These are phyloP conservation scores for Ceratobasidium sp. DNA, from an alignment of 1,284 basidiomycete genomes.

Conservation along the genomic window DNA sequence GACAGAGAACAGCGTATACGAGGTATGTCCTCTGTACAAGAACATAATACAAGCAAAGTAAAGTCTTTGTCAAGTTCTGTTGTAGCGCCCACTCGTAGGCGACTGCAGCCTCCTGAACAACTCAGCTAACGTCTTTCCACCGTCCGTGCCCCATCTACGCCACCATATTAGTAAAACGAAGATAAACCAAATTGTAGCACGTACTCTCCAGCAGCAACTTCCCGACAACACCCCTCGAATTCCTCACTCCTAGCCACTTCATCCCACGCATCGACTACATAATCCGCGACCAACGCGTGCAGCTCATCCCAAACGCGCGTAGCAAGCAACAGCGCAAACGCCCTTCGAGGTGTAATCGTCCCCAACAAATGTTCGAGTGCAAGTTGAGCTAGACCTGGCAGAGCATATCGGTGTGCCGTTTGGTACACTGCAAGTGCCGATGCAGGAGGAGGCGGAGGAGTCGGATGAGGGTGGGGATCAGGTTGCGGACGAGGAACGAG, in stretches of 20 bases:
- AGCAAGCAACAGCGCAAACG: conserved; percentile 80
- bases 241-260: conserved; percentile 73
- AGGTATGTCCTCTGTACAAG: background rate
- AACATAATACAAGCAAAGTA: too few relatives aligned
- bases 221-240: conserved; percentile 77
- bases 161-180: background rate
- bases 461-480: conserved; percentile 85
- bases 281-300: conserved; percentile 75
- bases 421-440: conserved; percentile 85
- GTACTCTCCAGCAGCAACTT: conserved; percentile 78
- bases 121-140: conserved; percentile 74
- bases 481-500: conserved; percentile 52
- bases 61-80: background rate
- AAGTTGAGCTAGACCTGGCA: conserved; percentile 74
- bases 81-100: conserved; percentile 46
- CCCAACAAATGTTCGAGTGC: conserved; percentile 82
- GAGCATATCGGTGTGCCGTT: conserved; percentile 82
- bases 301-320: conserved; percentile 76
- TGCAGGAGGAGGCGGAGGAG: conserved; percentile 71
- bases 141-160: conserved; percentile 76
- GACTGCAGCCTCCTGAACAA: conserved; percentile 77
- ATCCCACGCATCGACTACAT: conserved; percentile 78
- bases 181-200: conserved; percentile 54
- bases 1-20: background rate
- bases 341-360: conserved; percentile 77